A percentile compares a stretch with the other conserved stretches of the same genome.
Conservation (phyloP, 1,139 yeast species). For the Blastobotrys arbuscula region DNA sequence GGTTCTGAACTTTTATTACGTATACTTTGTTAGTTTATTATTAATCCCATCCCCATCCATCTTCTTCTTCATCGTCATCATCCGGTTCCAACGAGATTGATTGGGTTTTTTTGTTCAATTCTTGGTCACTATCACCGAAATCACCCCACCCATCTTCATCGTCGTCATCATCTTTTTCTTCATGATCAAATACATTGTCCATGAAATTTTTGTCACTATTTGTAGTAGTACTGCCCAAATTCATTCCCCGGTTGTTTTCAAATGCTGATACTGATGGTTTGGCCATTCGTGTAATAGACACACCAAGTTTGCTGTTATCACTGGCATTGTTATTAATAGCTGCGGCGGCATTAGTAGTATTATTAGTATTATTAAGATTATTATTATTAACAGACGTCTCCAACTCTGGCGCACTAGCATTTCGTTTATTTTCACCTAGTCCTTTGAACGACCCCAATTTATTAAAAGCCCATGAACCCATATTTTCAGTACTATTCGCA, state of each 20-base stretch:
- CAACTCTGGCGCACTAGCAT: neutral
- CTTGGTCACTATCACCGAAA: slow-evolving; percentile 14
- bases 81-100: slow-evolving; percentile 22
- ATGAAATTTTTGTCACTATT: neutral
- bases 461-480: slow-evolving; percentile 5
- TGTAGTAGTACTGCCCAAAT: neutral
- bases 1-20: too few relatives aligned
- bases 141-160: slow-evolving; percentile 22
- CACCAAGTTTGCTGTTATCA: neutral
- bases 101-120: slow-evolving; percentile 10
- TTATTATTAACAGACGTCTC: neutral
- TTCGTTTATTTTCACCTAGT: neutral
- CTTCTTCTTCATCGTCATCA: slow-evolving; percentile 22
- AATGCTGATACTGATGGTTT: neutral
- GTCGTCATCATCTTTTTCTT: slow-evolving; percentile 14
- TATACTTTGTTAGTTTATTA: too few relatives aligned
- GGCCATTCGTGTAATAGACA: neutral
- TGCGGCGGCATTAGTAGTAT: neutral
- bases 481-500: neutral
- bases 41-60: slow-evolving; percentile 30
- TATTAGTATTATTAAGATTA: neutral
- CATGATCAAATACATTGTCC: slow-evolving; percentile 12
- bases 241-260: neutral
- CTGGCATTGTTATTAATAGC: neutral
- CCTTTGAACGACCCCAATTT: neutral